Base-by-base conservation (phyloP, 2,329 filamentous ascomycete species). In the Epichloe sibirici region DNA sequence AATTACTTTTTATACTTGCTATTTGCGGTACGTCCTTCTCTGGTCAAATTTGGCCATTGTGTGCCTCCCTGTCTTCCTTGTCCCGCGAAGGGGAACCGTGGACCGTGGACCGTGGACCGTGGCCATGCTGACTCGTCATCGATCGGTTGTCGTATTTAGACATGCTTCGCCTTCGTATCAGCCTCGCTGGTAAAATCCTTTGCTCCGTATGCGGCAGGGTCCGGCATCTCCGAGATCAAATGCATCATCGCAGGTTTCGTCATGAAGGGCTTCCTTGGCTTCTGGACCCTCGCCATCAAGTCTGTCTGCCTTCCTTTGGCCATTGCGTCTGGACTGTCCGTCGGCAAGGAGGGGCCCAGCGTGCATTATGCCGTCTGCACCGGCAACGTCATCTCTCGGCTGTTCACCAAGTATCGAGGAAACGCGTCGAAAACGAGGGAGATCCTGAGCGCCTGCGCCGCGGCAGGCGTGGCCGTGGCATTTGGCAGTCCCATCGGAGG, bases 301-400 rank as follows among this genome's bases (percentile, higher is more conserved):
- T 95, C 90, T 0, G 81, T 97, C 52, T 88, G 86, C 25, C 74
- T 98, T 47, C 93, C 93, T 1, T 74, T 98, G 45, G 88, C 91
- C 44, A 98, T 98, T 65, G 90, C 87, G 12, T 96, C 90, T 1
- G 93, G 93, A 2, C 73, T 98, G 25, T 95, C 90, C 0, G 90
- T 98, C 12, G 93, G 93, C 51, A 98, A 98, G 65, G 93, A 98
- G 71, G 93, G 93, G 0, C 93, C 93, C 0, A 96, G 90, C 68
- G 93, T 98, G n/a, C 93, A 98, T 68, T 98, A 97, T 65, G 93
- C 93, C 3, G 93, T 97, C 6, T 97, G 93, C 63, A 95, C 90
- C 0, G 93, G 93, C 53, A 97, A 95, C 67, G 91, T 98, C 57
- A 93, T 98, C 55, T 95, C 90, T 34, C 79, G 89, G 46, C 78